Evolutionary conservation across 2,329 filamentous ascomycete genomes (phyloP).

Genomic region (Teratosphaeria pseudoeucalypti): DNA sequence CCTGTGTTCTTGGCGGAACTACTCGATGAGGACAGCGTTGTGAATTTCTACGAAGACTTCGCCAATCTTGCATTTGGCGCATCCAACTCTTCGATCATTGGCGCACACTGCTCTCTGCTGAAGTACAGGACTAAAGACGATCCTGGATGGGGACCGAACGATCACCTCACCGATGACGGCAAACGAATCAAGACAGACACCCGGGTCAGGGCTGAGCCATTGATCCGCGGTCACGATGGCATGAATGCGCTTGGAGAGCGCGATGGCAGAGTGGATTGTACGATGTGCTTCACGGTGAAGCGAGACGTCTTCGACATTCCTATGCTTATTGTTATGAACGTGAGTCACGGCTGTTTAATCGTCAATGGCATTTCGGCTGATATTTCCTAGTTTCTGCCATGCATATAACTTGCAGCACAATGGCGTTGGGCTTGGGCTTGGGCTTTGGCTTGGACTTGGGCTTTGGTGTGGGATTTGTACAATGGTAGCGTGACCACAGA

Average conservation of each 20-base stretch:
- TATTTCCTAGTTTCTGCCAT: not conserved
- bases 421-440: not conserved
- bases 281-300: slow-evolving; percentile 95
- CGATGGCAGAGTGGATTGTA: slow-evolving; percentile 88
- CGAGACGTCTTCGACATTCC: slow-evolving; percentile 96
- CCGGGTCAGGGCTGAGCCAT: slow-evolving; percentile 15
- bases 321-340: slow-evolving; percentile 97
- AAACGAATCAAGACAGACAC: slow-evolving; percentile 17
- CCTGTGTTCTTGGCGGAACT: slow-evolving; percentile 87
- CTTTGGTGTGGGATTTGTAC: not conserved
- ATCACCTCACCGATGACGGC: slow-evolving; percentile 34
- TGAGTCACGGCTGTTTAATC: slow-evolving; percentile 44
- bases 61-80: slow-evolving; percentile 86
- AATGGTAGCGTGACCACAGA: not conserved
- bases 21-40: slow-evolving; percentile 83
- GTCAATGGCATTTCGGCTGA: not conserved
- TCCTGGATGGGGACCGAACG: slow-evolving; percentile 31
- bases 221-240: slow-evolving; percentile 55
- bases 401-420: not conserved
- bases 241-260: slow-evolving; percentile 69
- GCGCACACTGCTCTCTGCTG: slow-evolving; percentile 68
- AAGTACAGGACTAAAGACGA: slow-evolving; percentile 75
- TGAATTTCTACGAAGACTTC: slow-evolving; percentile 95
- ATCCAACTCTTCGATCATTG: slow-evolving; percentile 69
- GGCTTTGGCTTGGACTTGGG: not conserved